A percentile compares a stretch with the other conserved stretches of the same genome.
Conservation (phyloP, 495 filamentous ascomycete genomes). For the Penicillium atrosanguineum region DNA sequence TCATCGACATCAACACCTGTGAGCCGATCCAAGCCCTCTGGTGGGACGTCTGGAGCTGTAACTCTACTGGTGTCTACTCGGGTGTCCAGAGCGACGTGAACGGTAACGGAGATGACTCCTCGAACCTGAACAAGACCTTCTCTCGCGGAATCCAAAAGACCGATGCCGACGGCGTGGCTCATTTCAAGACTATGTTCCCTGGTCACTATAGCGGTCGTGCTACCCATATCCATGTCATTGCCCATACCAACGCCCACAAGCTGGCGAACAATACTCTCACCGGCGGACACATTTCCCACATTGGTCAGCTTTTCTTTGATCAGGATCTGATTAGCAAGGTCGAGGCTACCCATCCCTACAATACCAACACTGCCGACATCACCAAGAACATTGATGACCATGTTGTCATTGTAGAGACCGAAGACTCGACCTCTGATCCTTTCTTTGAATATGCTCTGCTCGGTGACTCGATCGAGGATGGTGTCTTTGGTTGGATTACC, state of each 20-base stretch:
- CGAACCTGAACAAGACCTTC: constrained; percentile 47
- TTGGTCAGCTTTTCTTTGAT: constrained; percentile 63
- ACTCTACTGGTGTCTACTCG: constrained; percentile 54
- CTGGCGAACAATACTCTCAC: constrained; percentile 48
- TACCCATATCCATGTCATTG: constrained; percentile 47
- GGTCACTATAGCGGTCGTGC: constrained; percentile 53
- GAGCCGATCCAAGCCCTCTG: constrained; percentile 46
- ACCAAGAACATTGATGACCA: constrained; percentile 50
- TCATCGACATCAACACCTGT: constrained; percentile 53
- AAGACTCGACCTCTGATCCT: constrained; percentile 48
- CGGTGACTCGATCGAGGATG: constrained; percentile 51
- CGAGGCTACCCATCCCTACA: constrained; percentile 53
- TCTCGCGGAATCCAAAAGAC: constrained; percentile 51
- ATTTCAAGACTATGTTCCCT: constrained; percentile 51
- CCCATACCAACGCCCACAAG: constrained; percentile 42
- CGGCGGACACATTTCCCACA: constrained; percentile 49
- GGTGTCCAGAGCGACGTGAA: constrained; percentile 21
- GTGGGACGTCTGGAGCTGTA: constrained; percentile 57
- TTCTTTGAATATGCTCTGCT: constrained; percentile 55
- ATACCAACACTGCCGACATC: constrained; percentile 46
- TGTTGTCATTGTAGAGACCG: constrained; percentile 41
- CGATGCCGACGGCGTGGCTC: constrained; percentile 45
- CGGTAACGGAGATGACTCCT: constrained; percentile 22
- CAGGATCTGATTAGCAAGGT: constrained; percentile 44
- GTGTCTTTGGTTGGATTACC: constrained; percentile 55